Evolutionary conservation across 2,329 filamentous ascomycete species (phyloP), one percentile per base, ranked within the genome.

Genomic region (Didymella glomerata): DNA sequence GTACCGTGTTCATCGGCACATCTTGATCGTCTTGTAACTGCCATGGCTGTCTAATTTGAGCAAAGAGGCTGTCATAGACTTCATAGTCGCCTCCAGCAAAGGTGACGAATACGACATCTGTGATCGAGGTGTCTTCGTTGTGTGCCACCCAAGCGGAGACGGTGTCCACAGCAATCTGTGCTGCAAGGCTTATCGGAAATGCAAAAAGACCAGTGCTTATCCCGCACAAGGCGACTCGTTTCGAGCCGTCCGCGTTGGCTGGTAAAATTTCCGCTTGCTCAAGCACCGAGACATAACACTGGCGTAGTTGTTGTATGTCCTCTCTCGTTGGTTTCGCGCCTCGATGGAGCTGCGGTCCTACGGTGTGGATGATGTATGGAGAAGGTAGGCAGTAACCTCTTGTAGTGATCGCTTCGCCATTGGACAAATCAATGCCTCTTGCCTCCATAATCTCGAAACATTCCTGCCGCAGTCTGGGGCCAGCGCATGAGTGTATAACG

Each of bases 141-240:
- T 65, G 57, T n/a, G 57, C 59, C 14, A 75, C 50, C 70, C 75
- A 77, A 24, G 68, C 61, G 2, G 61, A 22, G 2, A 74, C 68
- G 3, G 69, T 67, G 2, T 65, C 55, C 8, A 74, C 66, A 0
- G 75, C 75, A 22, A 76, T 70, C 8, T 60, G 49, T 3, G 71
- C 69, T 3, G 75, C 75, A 30, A 68, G 46, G 20, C 53, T 60
- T 0, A 64, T 61, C 4, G 75, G 76, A 38, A 76, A 78, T 8
- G 72, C 69, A 45, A 76, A 78, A n/a, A 76, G 36, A 0, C 76
- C 76, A 1, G 76, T 78, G 5, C 74, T 76, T 22, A 77, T 70
- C 14, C 75, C 69, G 54, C 75, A 78, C 28, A 77, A 63, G 7
- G 71, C 73, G 3, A 78, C 57, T 1, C 66, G 64, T 40, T 75